These are phyloP conservation scores for Rusavskia elegans DNA, from an alignment of 495 filamentous ascomycete species.

Conservation along the genomic window DNA sequence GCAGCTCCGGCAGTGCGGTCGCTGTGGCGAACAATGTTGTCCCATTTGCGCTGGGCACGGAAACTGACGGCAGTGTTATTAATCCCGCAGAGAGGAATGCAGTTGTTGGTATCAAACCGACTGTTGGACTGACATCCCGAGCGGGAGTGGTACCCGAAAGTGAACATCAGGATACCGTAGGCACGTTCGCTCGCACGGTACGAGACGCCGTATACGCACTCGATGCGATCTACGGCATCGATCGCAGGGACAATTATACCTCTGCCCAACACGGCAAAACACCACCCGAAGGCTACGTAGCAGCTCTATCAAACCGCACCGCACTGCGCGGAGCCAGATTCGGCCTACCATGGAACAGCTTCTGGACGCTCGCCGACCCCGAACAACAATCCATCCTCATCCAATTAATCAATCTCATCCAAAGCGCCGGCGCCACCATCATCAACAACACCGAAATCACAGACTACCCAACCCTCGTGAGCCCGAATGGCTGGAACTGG, in stretches of 20 bases:
- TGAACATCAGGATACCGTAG: slow-evolving; percentile 50
- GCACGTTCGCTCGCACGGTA: slow-evolving; percentile 48
- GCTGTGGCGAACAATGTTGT: slow-evolving; percentile 46
- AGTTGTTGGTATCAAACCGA: slow-evolving; percentile 53
- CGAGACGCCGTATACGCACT: slow-evolving; percentile 49
- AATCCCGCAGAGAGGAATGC: slow-evolving; percentile 53
- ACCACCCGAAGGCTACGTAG: slow-evolving; percentile 36
- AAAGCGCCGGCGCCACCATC: slow-evolving; percentile 46
- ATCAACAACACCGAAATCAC: slow-evolving; percentile 57
- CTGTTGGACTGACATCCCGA: slow-evolving; percentile 46
- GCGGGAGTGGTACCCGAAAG: slow-evolving; percentile 50
- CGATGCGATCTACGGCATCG: slow-evolving; percentile 49
- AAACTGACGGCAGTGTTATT: slow-evolving; percentile 61
- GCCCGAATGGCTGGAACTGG: slow-evolving; percentile 52
- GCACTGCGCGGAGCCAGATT: slow-evolving; percentile 46
- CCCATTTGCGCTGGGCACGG: slow-evolving; percentile 51
- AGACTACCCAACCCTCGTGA: slow-evolving; percentile 41
- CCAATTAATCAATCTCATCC: slow-evolving; percentile 35
- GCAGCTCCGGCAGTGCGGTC: slow-evolving; percentile 44
- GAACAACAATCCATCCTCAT: slow-evolving; percentile 37
- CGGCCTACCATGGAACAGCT: slow-evolving; percentile 52
- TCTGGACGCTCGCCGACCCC: slow-evolving; percentile 43
- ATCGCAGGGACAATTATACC: slow-evolving; percentile 43
- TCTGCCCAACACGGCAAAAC: slow-evolving; percentile 35
- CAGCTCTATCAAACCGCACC: slow-evolving; percentile 34